phyloP scores from a whole-genome alignment of 805 yeast species.

The Wickerhamomyces hampshirensis region DNA sequence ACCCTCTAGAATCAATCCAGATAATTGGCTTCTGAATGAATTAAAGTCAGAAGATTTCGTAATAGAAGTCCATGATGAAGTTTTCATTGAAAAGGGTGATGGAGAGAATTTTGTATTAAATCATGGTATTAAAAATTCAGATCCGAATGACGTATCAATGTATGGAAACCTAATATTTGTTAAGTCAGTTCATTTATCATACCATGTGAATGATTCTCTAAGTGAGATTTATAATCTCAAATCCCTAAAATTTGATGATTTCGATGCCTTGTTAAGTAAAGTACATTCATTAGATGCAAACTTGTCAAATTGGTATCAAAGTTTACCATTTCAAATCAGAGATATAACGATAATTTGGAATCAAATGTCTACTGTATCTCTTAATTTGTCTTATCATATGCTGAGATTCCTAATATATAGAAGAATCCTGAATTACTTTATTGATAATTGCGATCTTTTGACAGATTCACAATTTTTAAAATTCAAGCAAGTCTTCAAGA shows the following conservation, averaged over 20 bases:
- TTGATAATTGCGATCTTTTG: conserved; percentile 14
- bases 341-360: conserved; percentile 9
- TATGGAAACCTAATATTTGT: conserved; percentile 22
- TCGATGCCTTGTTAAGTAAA: conserved; percentile 16
- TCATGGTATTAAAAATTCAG: conserved; percentile 7
- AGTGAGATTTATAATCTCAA: conserved; percentile 21
- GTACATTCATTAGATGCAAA: conserved; percentile 11
- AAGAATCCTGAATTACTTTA: conserved; percentile 19
- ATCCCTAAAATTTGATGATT: conserved; percentile 21
- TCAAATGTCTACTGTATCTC: conserved; percentile 18
- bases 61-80: conserved; percentile 16
- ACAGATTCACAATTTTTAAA: conserved; percentile 8
- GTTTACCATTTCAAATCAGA: conserved; percentile 16
- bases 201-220: conserved; percentile 20
- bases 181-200: conserved; percentile 22
- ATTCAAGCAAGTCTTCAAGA: conserved; percentile 16
- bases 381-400: conserved; percentile 20
- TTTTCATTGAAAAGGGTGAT: conserved; percentile 16
- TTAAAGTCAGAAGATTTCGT: conserved; percentile 18
- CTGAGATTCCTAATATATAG: conserved; percentile 20
- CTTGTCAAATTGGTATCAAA: conserved; percentile 21
- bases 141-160: conserved; percentile 5
- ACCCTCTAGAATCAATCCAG: conserved; percentile 20
- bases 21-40: conserved; percentile 24
- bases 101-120: conserved; percentile 13